Evolutionary conservation across 1,139 yeast genomes (phyloP), one percentile per base, ranked within the genome.

Genomic region (Suhomyces anneliseae): DNA sequence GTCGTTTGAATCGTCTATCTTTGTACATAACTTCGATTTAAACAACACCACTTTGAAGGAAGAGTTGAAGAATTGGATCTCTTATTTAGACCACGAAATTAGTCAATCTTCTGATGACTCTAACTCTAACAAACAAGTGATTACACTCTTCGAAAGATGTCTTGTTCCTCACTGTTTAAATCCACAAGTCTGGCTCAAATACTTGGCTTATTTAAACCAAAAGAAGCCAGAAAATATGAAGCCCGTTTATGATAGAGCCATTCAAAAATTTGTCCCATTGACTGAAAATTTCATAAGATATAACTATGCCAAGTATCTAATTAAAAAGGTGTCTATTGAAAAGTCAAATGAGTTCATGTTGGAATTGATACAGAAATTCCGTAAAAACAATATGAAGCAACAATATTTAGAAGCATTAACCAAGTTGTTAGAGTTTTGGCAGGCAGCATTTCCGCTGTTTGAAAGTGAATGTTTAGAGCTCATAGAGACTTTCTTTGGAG

Each of bases 141-240:
- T 73, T 7, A 66, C 54, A n/a, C 55, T 82, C 2, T 85, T 81
- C 61, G 87, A 85, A 60, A 68, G 92, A 51, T 72, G 83, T 11
- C 62, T 86, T 14, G 65, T 85, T 1, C 87, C 90, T 0, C 74
- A 82, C 46, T 81, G 85, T 46, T 65, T 66, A 29, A 67, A 71
- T 38, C 72, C 75, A 35, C 62, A 63, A 8, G 55, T 83, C n/a
- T 87, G 93, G 93, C 56, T 76, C 10, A 76, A 70, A 53, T 86
- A 83, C 58, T 43, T 79, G n/a, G 61, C 68, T 1, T 85, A 78
- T 66, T 54, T 68, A 9, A 54, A 60, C 41, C 44, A 44, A n/a
- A 49, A 47, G 48, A 44, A 43, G 6, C 26, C 46, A 4, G 46
- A 43, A 32, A 12, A 58, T 0, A 64, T 74, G 38, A 58, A 69